Percentiles rank a stretch among this genome's conserved stretches.
These are phyloP conservation scores for Nothomitra cinnamomea DNA, from an alignment of 2,329 filamentous ascomycete genomes.

Conservation along the genomic window DNA sequence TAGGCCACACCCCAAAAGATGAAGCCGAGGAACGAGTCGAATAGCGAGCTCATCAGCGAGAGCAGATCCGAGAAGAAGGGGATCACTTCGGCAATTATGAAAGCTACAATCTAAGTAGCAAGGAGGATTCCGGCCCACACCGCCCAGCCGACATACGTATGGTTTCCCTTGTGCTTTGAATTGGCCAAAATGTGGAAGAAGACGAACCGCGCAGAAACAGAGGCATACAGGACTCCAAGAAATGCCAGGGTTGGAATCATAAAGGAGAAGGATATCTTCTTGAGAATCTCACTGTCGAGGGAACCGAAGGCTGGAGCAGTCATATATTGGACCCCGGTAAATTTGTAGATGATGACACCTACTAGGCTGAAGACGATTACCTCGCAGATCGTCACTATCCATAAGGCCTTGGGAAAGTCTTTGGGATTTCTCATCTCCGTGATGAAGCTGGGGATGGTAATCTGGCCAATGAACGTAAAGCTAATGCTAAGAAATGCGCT, in stretches of 20 bases:
- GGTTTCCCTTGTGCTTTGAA: conserved; percentile 60
- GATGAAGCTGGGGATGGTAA: conserved; percentile 86
- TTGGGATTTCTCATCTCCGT: conserved; percentile 71
- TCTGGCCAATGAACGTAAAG: conserved; percentile 93
- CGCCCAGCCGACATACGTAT: conserved; percentile 68
- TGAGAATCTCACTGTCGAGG: conserved; percentile 53
- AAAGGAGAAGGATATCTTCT: conserved; percentile 83
- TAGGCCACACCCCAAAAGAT: conserved; percentile 86
- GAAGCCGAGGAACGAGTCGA: conserved; percentile 88
- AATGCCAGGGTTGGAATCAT: conserved; percentile 94
- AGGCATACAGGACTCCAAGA: conserved; percentile 77
- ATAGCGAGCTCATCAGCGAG: conserved; percentile 71
- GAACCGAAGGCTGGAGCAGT: conserved; percentile 77
- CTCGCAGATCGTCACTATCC: conserved; percentile 77
- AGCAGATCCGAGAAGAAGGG: conserved; percentile 71
- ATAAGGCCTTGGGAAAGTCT: conserved; percentile 86
- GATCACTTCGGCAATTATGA: conserved; percentile 83
- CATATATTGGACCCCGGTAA: conserved; percentile 78
- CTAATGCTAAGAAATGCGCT: conserved; percentile 88
- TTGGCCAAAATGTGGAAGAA: conserved; percentile 79
- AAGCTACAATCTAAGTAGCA: conserved; percentile 67
- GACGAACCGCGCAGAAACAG: conserved; percentile 74
- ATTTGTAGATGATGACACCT: conserved; percentile 68
- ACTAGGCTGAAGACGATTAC: conserved; percentile 74
- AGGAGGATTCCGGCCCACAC: conserved; percentile 62